Evolutionary conservation across 352 stramenopile species (phyloP).

Genomic region (Phytopythium litorale): DNA sequence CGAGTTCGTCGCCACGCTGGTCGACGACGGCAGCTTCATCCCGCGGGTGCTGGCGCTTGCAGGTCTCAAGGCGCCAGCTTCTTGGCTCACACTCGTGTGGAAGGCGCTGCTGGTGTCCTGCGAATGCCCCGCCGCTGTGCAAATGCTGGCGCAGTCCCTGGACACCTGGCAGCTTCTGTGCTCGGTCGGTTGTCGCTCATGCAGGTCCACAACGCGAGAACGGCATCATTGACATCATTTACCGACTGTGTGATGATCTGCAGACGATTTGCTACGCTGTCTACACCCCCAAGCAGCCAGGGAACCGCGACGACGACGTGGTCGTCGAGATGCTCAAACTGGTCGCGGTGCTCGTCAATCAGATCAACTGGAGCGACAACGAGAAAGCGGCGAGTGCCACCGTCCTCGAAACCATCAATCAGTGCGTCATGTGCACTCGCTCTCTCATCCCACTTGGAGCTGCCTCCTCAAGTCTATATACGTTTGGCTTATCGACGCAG

Average conservation of each 20-base stretch:
- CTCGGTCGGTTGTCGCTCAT: conserved; percentile 6
- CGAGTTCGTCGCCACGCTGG: conserved; percentile 38
- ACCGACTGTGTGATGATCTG: neutral
- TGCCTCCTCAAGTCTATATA: neutral
- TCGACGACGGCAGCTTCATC: conserved; percentile 5
- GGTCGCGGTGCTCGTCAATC: conserved; percentile 51
- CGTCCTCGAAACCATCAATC: conserved; percentile 22
- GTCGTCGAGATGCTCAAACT: conserved; percentile 57
- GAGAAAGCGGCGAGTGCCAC: conserved; percentile 20
- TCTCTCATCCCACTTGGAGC: neutral
- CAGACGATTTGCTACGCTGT: conserved; percentile 51
- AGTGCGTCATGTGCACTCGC: conserved; percentile 10
- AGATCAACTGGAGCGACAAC: conserved; percentile 39
- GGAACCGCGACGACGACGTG: conserved; percentile 6
- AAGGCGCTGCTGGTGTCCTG: conserved; percentile 52
- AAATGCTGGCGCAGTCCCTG: conserved; percentile 20
- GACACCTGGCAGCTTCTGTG: conserved; percentile 43
- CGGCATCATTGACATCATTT: neutral
- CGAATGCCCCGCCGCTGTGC: conserved; percentile 28
- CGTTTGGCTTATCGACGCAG: conserved; percentile 9
- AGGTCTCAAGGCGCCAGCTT: conserved; percentile 16
- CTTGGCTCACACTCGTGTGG: conserved; percentile 55
- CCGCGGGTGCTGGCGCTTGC: conserved; percentile 27
- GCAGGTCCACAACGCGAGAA: neutral
- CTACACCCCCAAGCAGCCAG: neutral